Conservation (phyloP, 2,329 filamentous ascomycete species). For the Sarocladium kiliense region DNA sequence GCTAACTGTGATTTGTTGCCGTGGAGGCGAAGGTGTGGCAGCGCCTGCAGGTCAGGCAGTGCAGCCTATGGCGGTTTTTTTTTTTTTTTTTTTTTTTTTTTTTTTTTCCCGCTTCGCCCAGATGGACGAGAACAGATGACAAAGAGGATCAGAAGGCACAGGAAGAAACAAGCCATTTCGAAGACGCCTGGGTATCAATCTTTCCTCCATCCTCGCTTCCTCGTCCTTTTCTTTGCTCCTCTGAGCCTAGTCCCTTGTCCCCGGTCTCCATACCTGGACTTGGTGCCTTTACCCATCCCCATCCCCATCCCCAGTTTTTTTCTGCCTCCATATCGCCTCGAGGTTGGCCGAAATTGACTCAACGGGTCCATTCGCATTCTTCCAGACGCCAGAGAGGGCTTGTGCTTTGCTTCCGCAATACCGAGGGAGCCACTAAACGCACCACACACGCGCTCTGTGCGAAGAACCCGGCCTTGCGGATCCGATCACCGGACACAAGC, state of each 20-base stretch:
- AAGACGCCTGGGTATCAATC: neutral
- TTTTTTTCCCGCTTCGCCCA: too few relatives aligned
- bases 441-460: neutral
- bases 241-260: neutral
- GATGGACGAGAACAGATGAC: too few relatives aligned
- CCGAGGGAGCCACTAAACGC: neutral
- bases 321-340: neutral
- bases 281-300: neutral
- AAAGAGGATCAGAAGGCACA: neutral
- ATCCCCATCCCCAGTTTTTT: neutral
- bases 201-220: neutral
- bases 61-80: too few relatives aligned
- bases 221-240: neutral
- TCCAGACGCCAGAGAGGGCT: neutral
- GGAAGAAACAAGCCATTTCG: neutral
- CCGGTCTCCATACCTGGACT: neutral
- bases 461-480: slow-evolving; percentile 6
- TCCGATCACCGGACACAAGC: slow-evolving; percentile 3
- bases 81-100: too few relatives aligned
- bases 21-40: neutral
- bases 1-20: neutral
- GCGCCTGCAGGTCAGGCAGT: neutral
- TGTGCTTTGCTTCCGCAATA: slow-evolving; percentile 1
- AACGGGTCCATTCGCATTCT: neutral
- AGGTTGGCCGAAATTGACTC: slow-evolving; percentile 9